Conservation (phyloP, 2,329 filamentous ascomycete species). For the Penicillium sp. region DNA sequence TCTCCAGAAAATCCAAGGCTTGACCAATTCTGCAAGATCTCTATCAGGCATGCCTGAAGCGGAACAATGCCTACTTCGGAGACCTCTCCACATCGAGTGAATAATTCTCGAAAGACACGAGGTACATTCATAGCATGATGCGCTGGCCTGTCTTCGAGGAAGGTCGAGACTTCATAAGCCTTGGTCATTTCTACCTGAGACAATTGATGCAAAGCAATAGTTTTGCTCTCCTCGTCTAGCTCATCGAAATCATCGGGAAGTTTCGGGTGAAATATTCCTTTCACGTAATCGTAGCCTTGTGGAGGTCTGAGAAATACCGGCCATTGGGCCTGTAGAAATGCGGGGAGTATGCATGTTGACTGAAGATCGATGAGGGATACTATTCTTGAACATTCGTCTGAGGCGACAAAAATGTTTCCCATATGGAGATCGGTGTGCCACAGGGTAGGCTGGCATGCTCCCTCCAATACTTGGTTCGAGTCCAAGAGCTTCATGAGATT, state of each 20-base stretch:
- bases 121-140: slow-evolving; percentile 25
- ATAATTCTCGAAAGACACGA: slow-evolving; percentile 30
- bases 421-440: slow-evolving; percentile 26
- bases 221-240: slow-evolving; percentile 15
- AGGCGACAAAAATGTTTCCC: slow-evolving; percentile 31
- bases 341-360: slow-evolving; percentile 23
- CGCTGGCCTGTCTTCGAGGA: slow-evolving; percentile 20
- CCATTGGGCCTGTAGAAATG: slow-evolving; percentile 27
- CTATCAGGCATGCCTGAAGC: slow-evolving; percentile 32
- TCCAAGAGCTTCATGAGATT: slow-evolving; percentile 15
- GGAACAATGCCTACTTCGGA: slow-evolving; percentile 27
- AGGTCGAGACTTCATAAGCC: slow-evolving; percentile 27
- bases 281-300: slow-evolving; percentile 15
- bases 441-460: slow-evolving; percentile 18
- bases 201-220: slow-evolving; percentile 14
- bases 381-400: slow-evolving; percentile 16
- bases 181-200: slow-evolving; percentile 23
- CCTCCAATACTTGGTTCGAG: slow-evolving; percentile 8
- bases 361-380: slow-evolving; percentile 25
- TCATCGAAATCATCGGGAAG: slow-evolving; percentile 15
- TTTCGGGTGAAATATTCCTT: slow-evolving; percentile 15
- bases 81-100: slow-evolving; percentile 29
- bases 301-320: slow-evolving; percentile 25
- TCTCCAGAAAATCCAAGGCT: slow-evolving; percentile 21
- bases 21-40: slow-evolving; percentile 28